These are phyloP conservation scores for Cutaneotrichosporon curvatum DNA, from an alignment of 1,284 basidiomycete species.

Conservation along the genomic window DNA sequence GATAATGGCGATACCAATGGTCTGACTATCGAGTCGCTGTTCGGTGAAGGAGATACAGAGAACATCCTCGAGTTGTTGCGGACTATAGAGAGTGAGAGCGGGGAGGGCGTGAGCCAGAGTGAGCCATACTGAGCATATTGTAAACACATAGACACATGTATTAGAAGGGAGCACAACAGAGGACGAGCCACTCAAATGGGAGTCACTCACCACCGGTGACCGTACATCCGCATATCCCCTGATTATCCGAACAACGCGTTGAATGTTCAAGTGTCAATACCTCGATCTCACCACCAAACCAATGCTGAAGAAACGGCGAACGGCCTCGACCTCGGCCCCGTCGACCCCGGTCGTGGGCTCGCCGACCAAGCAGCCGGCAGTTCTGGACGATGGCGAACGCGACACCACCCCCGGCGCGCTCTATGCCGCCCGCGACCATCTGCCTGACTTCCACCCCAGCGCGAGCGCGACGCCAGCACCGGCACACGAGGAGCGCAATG, in stretches of 20 bases:
- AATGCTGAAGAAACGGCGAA: no score
- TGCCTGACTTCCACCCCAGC: background rate
- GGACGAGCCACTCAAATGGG: no score
- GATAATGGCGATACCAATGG: conserved; percentile 6
- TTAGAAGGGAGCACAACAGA: no score
- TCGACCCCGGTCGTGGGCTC: background rate
- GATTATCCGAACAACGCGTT: no score
- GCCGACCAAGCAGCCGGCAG: background rate
- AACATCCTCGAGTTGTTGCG: conserved; percentile 14
- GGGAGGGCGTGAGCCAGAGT: background rate
- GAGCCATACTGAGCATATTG: conserved; percentile 1
- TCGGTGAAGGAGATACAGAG: conserved; percentile 13
- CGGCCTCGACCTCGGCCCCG: background rate
- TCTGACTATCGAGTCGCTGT: conserved; percentile 10
- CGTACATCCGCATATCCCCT: no score
- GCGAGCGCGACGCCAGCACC: conserved; percentile 19
- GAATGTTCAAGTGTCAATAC: no score
- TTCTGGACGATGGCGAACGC: background rate
- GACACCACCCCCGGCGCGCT: background rate
- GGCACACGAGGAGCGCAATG: conserved; percentile 10
- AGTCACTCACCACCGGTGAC: no score
- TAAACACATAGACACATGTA: no score
- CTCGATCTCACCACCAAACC: no score
- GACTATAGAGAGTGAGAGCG: conserved; percentile 11
- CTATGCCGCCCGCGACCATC: no score